Percentiles rank a stretch among this genome's conserved stretches.
Conservation (phyloP, 305 asterid genomes). For the Plantago rigida region DNA sequence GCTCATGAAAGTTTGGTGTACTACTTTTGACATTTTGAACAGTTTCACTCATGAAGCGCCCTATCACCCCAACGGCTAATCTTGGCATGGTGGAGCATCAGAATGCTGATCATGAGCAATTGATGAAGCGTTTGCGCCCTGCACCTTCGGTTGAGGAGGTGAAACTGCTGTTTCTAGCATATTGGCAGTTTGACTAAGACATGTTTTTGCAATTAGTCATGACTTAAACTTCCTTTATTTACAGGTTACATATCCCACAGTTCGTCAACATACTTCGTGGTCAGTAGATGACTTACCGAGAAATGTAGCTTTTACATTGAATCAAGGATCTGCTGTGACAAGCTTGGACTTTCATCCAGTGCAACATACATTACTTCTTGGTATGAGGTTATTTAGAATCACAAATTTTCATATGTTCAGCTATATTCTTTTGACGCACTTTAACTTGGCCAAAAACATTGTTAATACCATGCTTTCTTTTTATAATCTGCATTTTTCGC, state of each 20-base stretch:
- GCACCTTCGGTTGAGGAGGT: slow-evolving; percentile 96
- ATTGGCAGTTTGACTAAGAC: not conserved
- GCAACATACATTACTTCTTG: slow-evolving; percentile 66
- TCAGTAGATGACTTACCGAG: slow-evolving; percentile 78
- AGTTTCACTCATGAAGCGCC: slow-evolving; percentile 83
- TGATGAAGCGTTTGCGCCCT: slow-evolving; percentile 88
- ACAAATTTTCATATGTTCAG: slow-evolving; percentile 4
- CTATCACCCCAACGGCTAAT: slow-evolving; percentile 83
- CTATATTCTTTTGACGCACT: slow-evolving; percentile 8
- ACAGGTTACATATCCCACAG: slow-evolving; percentile 79
- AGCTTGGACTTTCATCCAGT: slow-evolving; percentile 92
- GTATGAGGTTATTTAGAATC: slow-evolving; percentile 30
- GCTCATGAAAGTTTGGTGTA: slow-evolving; percentile 17
- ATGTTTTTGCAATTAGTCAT: slow-evolving; percentile 17
- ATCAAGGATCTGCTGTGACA: slow-evolving; percentile 68
- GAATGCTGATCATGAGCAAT: slow-evolving; percentile 78
- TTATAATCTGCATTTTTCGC: slow-evolving; percentile 17
- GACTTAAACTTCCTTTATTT: slow-evolving; percentile 19
- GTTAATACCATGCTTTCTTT: slow-evolving; percentile 12
- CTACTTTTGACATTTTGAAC: slow-evolving; percentile 24
- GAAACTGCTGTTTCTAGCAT: slow-evolving; percentile 20
- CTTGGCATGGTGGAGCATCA: slow-evolving; percentile 88
- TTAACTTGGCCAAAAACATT: slow-evolving; percentile 3
- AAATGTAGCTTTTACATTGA: slow-evolving; percentile 62
- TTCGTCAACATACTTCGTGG: slow-evolving; percentile 68